Base-by-base conservation (phyloP, 2,329 filamentous ascomycete species). In the Didymella arachidicola region DNA sequence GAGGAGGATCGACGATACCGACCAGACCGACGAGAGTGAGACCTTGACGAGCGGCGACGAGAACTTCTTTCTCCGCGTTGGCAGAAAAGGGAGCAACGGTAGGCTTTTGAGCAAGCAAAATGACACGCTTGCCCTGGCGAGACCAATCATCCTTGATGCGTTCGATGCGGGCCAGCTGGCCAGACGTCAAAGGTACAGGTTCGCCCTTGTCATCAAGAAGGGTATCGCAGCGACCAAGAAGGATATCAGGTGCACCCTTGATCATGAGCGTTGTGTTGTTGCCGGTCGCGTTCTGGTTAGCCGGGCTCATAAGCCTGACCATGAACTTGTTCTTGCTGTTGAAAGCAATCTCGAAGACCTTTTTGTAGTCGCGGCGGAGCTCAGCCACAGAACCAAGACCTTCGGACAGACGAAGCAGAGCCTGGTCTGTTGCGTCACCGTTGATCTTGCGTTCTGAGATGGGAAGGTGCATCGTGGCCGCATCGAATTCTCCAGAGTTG, bases 301-400 rank as follows among this genome's bases (percentile, higher is more conserved):
- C 66, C 64, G 70, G 72, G 11, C 80, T 80, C 47, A 89, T 84
- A 0, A 87, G 83, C 32, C 86, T 83, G 53, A 93, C 84, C 86
- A 92, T 93, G 72, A 87, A 93, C 76, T 93, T 93, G 78, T 92
- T 93, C 80, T 91, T 91, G 77, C 88, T 91, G 78, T 93, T 93
- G 75, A 93, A 93, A 0, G 88, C 85, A 27, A 78, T 72, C 49
- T 75, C 73, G 65, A 87, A 92, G 2, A 84, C 82, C 51, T 84
- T 87, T 50, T 83, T 83, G 88, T 89, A 92, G 62, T 83, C 80
- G 14, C 81, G 80, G 7, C 87, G 84, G 5, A 89, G 77, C 49
- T 89, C 83, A 0, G 82, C 76, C 0, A 91, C 86, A 0, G 85
- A 79, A 0, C 84, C 84, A 45, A 93, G 80, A 3, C 79, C 79